Percentiles rank a stretch among this genome's conserved stretches.
Evolutionary conservation across 495 filamentous ascomycete genomes (phyloP).

Genomic region (Antarctomyces pellizariae): DNA sequence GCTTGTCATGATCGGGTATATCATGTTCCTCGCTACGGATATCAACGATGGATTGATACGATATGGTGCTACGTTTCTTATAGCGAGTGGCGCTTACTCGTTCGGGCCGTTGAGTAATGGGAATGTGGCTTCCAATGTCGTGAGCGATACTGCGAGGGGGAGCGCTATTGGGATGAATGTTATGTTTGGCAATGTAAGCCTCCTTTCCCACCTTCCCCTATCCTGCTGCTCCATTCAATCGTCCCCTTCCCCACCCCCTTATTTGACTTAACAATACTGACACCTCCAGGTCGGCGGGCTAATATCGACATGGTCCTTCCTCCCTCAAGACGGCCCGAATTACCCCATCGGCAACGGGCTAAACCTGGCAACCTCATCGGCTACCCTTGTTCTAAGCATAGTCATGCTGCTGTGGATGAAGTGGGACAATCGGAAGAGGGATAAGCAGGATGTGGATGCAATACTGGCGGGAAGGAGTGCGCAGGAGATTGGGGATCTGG

Average conservation of each 20-base stretch:
- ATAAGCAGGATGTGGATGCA: conserved; percentile 24
- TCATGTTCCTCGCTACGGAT: conserved; percentile 46
- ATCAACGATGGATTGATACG: conserved; percentile 24
- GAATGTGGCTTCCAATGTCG: conserved; percentile 42
- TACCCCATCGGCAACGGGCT: conserved; percentile 54
- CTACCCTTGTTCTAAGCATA: conserved; percentile 24
- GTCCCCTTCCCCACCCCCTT: too few species aligned
- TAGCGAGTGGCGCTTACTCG: conserved; percentile 42
- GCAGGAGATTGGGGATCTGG: conserved; percentile 37
- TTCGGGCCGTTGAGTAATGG: conserved; percentile 41
- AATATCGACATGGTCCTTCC: conserved; percentile 46
- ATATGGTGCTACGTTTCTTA: conserved; percentile 52
- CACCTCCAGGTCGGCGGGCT: conserved; percentile 49
- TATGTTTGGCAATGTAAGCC: conserved; percentile 53
- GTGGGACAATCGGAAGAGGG: conserved; percentile 36
- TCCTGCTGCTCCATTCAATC: too few species aligned
- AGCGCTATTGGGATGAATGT: conserved; percentile 41
- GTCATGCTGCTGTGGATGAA: conserved; percentile 33
- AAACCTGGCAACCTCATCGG: conserved; percentile 37
- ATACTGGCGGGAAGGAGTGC: conserved; percentile 30
- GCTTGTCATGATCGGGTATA: conserved; percentile 42
- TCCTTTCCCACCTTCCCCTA: too few species aligned
- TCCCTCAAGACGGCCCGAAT: conserved; percentile 37
- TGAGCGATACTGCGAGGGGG: conserved; percentile 42
- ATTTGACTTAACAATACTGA: too few species aligned